Evolutionary conservation across 2,329 filamentous ascomycete genomes (phyloP), one percentile per base, ranked within the genome.

Genomic region (Fusarium brevicatenulatum): DNA sequence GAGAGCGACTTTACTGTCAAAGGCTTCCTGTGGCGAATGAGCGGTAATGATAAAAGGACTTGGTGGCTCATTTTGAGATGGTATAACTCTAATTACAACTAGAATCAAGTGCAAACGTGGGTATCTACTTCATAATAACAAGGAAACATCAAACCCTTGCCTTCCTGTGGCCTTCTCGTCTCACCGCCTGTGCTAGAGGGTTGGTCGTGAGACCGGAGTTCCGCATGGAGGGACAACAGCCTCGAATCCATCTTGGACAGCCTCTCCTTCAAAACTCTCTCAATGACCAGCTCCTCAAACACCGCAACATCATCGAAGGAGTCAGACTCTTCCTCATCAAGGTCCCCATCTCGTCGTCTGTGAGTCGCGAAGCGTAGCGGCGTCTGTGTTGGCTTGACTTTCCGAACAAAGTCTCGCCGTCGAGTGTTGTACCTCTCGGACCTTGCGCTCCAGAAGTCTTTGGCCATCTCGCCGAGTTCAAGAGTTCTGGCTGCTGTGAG

Each of bases 381-480:
- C 4, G 67, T 55, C 2, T 28, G 52, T 9, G 28, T 25, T 10
- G 53, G 37, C 34, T 70, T 70, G 53, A 25, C 34, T 10, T 70
- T 70, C 1, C 67, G 60, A 4, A 70, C 66, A 46, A 70, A 70
- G 2, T 50, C 67, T 34, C 28, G 66, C 12, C 67, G 47, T 5
- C 67, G 43, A 2, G 32, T 28, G 9, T 10, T 44, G 3, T 70
- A 70, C 28, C 66, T n/a, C 21, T 70, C 52, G 3, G 66, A 70
- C 19, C 67, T 70, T 16, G 59, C 47, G 7, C 67, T 66, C 67
- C 67, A 70, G 9, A 70, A 70, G 52, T 70, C 67, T n/a, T 55
- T 65, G 7, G 59, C 66, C 67, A 70, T 70, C 32, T 70, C 66
- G 2, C 66, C 32, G 3, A 70, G 59, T 11, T 70, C 67, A 15